Evolutionary conservation across 371 early-diverging fungal species (phyloP), one percentile per base, ranked within the genome.

Genomic region (Parasitella parasitica): DNA sequence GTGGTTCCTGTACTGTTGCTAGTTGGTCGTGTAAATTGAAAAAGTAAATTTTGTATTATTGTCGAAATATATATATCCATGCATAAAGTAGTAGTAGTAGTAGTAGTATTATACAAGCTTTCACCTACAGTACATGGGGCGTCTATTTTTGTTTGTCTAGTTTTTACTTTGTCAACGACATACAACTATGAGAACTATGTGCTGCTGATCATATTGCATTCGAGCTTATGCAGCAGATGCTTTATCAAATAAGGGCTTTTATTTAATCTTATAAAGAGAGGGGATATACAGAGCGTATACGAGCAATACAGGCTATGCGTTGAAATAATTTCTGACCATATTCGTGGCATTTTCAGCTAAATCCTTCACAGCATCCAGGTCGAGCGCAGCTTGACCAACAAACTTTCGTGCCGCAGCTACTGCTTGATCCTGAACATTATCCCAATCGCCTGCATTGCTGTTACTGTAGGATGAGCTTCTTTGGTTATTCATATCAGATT

Each of bases 371-470:
- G 86, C 82, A 32, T 84, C 80, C 63, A 91, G 56, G 71, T 94
- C 95, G 18, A 90, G 84, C 9, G 82, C 64, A n/a, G 90, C 91
- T 67, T 91, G 91, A 37, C 81, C 86, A 9, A 85, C 88, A 67
- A 91, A 86, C 51, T 81, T 81, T 43, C 79, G 72, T 6, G 91
- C 91, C 69, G 89, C 83, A 18, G 84, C 88, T 2, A 82, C 74
- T 11, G 91, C 89, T 15, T 82, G 75, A 27, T 78, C 78, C 61
- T 87, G 77, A 6, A 86, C 66, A 53, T 74, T 76, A 59, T 72
- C 78, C 76, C 81, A 75, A 53, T 85, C 86, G 12, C 61, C 60
- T 20, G 66, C 57, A 9, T 30, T 61, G 15, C 34, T 57, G 26
- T 36, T 27, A 22, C 35, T 48, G 20, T 49, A 48, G 15, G 38